Base-by-base conservation (phyloP, 805 yeast species). In the Komagataella kurtzmanii region DNA sequence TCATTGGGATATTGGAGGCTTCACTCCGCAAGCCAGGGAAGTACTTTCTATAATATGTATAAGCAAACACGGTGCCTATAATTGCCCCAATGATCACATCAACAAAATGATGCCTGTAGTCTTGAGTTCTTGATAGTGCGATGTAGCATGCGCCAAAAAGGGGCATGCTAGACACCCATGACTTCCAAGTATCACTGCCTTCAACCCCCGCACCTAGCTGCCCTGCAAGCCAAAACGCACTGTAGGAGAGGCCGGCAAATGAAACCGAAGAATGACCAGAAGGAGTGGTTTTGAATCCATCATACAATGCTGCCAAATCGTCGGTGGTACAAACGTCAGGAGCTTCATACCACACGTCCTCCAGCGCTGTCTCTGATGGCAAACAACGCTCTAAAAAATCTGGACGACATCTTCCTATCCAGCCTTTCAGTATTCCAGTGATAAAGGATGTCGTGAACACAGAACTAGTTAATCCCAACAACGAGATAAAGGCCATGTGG, bases 351-450 rank as follows among this genome's bases (percentile, higher is more conserved):
- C 82, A 57, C 1, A 73, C 68, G 58, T 78, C 70, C 17, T 67
- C 57, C 1, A 90, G 83, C 0, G 90, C 74, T 49, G 70, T 81
- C 1, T 66, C 65, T 36, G 67, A 69, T 3, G 97, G 97, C 18
- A 74, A 61, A 65, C 98, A 91, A 57, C 98, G 75, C 5, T 88
- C 87, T 50, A 91, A 66, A 62, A 90, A 87, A 66, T 91, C 99
- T 0, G 99, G 99, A 54, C 99, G 74, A 55, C 84, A 87, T 61
- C 97, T 77, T 4, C 97, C 97, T 52, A 91, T 79, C 80, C 86
- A 80, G 61, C 83, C 81, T 68, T 91, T 91, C 54, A 88, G 63
- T 12, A 82, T 69, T 60, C 88, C 88, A 3, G 96, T 87, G 50
- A 85, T 60, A 24, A 83, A 69, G 46, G 80, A 73, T 24, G 86